A percentile compares a stretch with the other conserved stretches of the same genome.
phyloP scores from a whole-genome alignment of 2,329 filamentous ascomycete genomes.

The Aspergillus niger region DNA sequence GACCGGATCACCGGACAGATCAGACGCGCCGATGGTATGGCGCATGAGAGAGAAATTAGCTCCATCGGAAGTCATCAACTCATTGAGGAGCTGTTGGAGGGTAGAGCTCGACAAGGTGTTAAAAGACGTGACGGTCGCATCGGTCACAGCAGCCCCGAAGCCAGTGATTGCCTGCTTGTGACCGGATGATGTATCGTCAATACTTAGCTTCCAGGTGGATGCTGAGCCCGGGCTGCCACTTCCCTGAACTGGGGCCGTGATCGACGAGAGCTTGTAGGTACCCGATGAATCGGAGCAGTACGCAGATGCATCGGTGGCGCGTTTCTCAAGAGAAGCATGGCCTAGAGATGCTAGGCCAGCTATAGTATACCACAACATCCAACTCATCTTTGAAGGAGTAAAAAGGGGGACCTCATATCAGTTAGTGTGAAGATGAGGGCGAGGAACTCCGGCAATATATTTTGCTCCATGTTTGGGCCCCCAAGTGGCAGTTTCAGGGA shows the following conservation, averaged over 20 bases:
- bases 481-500: neutral
- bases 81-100: slow-evolving; percentile 34
- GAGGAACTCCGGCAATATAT: neutral
- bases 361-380: neutral
- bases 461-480: neutral
- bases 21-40: slow-evolving; percentile 43
- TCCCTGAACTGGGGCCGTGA: slow-evolving; percentile 24
- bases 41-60: slow-evolving; percentile 44
- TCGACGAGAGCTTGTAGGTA: slow-evolving; percentile 28
- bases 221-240: slow-evolving; percentile 22
- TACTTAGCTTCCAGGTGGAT: slow-evolving; percentile 29
- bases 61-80: slow-evolving; percentile 37
- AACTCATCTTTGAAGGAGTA: neutral
- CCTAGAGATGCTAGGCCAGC: slow-evolving; percentile 15
- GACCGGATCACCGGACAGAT: slow-evolving; percentile 35
- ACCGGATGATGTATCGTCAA: slow-evolving; percentile 30
- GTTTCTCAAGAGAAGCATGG: slow-evolving; percentile 19
- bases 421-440: no score
- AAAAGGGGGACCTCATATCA: neutral
- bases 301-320: slow-evolving; percentile 24
- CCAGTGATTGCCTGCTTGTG: slow-evolving; percentile 35
- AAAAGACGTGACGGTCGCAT: slow-evolving; percentile 40
- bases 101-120: slow-evolving; percentile 32
- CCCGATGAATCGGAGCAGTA: slow-evolving; percentile 30
- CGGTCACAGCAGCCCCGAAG: slow-evolving; percentile 44